Evolutionary conservation across 306 rosid genomes (phyloP).

Genomic region (Abrus precatorius): DNA sequence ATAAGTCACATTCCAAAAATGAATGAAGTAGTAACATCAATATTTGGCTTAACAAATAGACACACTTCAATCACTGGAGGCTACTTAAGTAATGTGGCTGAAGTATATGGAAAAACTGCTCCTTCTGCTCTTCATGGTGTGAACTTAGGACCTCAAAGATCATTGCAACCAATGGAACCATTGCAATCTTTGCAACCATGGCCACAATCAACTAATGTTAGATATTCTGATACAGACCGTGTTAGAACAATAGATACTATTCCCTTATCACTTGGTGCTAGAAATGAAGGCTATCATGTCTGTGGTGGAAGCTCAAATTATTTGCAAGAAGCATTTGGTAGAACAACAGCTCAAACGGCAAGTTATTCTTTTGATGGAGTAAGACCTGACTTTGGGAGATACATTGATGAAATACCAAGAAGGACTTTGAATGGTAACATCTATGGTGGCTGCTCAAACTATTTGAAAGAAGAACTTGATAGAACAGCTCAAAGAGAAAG

Average conservation of each 20-base stretch:
- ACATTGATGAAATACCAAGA: conserved; percentile 24
- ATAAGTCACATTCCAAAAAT: not conserved
- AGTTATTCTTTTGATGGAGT: conserved; percentile 7
- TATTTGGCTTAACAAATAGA: not conserved
- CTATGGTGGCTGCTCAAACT: not conserved
- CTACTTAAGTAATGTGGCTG: conserved; percentile 3
- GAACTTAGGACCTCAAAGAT: conserved; percentile 12
- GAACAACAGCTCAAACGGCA: not conserved
- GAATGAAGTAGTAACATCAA: conserved; percentile 7
- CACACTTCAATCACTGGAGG: not conserved
- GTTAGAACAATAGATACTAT: not conserved
- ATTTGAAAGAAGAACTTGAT: too few species aligned
- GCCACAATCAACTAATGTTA: not conserved
- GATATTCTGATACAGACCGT: not conserved
- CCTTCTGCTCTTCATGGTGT: too few species aligned
- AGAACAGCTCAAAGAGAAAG: too few species aligned
- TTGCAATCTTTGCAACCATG: conserved; percentile 15
- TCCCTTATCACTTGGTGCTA: conserved; percentile 32
- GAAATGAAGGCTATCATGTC: conserved; percentile 31
- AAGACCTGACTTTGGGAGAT: conserved; percentile 13
- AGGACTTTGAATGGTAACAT: not conserved
- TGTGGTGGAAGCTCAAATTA: conserved; percentile 31
- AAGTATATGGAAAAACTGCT: conserved; percentile 10
- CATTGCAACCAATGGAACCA: conserved; percentile 15
- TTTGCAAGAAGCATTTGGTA: conserved; percentile 24